phyloP scores from a whole-genome alignment of 495 filamentous ascomycete genomes.

The Aspergillus haitiensis region DNA sequence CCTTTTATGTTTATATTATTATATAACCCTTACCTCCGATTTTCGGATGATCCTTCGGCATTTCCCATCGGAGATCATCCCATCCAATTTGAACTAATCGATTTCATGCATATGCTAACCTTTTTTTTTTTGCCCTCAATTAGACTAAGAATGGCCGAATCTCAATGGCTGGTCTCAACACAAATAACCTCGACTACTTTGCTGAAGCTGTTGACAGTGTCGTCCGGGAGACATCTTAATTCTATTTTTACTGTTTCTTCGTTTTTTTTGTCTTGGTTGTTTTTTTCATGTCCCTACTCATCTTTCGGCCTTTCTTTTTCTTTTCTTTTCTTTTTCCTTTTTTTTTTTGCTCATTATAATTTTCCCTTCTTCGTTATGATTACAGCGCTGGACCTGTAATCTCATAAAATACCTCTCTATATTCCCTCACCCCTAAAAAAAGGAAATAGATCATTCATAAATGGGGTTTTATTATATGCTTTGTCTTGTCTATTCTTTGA shows the following conservation, averaged over 20 bases:
- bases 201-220: slow-evolving; percentile 85
- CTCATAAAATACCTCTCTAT: not conserved
- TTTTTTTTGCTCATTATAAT: slow-evolving; percentile 4
- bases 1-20: not conserved
- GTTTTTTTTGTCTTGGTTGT: slow-evolving; percentile 8
- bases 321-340: slow-evolving; percentile 14
- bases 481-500: not conserved
- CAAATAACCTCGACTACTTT: slow-evolving; percentile 87
- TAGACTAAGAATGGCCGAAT: slow-evolving; percentile 95
- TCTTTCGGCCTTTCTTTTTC: slow-evolving; percentile 7
- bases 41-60: slow-evolving; percentile 5
- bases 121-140: not conserved
- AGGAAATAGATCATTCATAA: not conserved
- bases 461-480: not conserved
- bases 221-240: slow-evolving; percentile 61
- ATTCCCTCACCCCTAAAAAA: not conserved
- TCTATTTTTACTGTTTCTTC: slow-evolving; percentile 8
- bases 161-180: slow-evolving; percentile 94
- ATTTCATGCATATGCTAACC: slow-evolving; percentile 18
- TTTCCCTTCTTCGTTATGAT: too few species aligned
- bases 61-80: not conserved
- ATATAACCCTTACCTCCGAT: not conserved
- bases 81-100: not conserved
- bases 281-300: not conserved
- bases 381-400: slow-evolving; percentile 1